Conservation (phyloP, 495 filamentous ascomycete species). For the Penicillium chermesinum region DNA sequence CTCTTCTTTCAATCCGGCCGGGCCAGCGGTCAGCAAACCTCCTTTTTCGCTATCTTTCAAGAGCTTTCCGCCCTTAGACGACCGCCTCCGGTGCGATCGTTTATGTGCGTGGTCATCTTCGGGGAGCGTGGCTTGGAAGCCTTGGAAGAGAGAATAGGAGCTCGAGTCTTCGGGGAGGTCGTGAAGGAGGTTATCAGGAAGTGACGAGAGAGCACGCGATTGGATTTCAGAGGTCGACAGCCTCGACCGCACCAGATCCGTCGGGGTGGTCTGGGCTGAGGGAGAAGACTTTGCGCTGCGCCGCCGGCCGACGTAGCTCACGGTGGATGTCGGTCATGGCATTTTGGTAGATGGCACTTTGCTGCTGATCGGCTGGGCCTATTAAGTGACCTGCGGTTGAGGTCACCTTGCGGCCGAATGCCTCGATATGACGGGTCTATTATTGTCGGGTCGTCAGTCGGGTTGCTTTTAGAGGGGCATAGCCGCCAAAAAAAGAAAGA, state of each 20-base stretch:
- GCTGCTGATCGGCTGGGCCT: slow-evolving; percentile 56
- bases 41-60: slow-evolving; percentile 56
- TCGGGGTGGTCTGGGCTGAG: slow-evolving; percentile 82
- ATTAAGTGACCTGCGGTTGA: slow-evolving; percentile 89
- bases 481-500: slow-evolving; percentile 1
- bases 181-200: slow-evolving; percentile 83
- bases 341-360: slow-evolving; percentile 61
- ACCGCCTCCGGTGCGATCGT: slow-evolving; percentile 58
- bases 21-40: slow-evolving; percentile 54
- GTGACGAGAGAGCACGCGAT: slow-evolving; percentile 80
- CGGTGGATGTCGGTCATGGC: slow-evolving; percentile 88
- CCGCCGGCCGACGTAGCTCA: slow-evolving; percentile 71
- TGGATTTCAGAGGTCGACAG: slow-evolving; percentile 91
- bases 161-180: slow-evolving; percentile 84
- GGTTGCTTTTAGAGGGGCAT: slow-evolving; percentile 2
- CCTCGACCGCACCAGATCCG: slow-evolving; percentile 86
- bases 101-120: slow-evolving; percentile 62
- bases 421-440: slow-evolving; percentile 83
- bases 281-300: slow-evolving; percentile 86
- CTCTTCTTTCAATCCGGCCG: slow-evolving; percentile 70
- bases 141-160: slow-evolving; percentile 89
- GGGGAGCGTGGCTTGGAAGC: slow-evolving; percentile 86
- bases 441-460: slow-evolving; percentile 5
- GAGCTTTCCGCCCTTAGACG: slow-evolving; percentile 67
- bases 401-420: slow-evolving; percentile 91